Evolutionary conservation across 345 rosid genomes (phyloP).

Genomic region (Aurinia saxatilis): DNA sequence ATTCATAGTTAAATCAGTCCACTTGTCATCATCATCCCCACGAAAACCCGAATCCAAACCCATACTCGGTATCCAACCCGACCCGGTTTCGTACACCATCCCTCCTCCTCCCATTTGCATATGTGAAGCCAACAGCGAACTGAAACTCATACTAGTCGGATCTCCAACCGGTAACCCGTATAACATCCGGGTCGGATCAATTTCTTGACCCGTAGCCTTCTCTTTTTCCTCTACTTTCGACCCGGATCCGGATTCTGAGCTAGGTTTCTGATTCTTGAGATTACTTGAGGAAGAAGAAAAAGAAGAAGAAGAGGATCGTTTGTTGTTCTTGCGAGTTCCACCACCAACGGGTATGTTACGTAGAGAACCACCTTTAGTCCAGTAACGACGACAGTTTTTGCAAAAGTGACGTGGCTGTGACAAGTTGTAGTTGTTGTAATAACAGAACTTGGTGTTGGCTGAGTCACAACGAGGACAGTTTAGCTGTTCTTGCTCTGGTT

Average conservation of each 20-base stretch:
- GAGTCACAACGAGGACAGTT: slow-evolving; percentile 76
- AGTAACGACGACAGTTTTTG: slow-evolving; percentile 84
- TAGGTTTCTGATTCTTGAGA: slow-evolving; percentile 31
- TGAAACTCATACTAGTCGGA: slow-evolving; percentile 44
- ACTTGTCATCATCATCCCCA: slow-evolving; percentile 29
- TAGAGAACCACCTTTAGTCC: slow-evolving; percentile 94
- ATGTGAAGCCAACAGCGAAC: slow-evolving; percentile 47
- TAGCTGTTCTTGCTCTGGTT: slow-evolving; percentile 72
- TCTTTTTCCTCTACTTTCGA: background rate
- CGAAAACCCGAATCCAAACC: slow-evolving; percentile 27
- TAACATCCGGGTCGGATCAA: slow-evolving; percentile 38
- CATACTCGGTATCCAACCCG: slow-evolving; percentile 31
- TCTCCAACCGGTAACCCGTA: slow-evolving; percentile 37
- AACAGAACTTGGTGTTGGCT: slow-evolving; percentile 85
- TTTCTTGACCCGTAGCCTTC: background rate
- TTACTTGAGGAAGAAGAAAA: slow-evolving; percentile 10
- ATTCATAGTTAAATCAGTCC: slow-evolving; percentile 64
- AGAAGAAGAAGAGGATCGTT: slow-evolving; percentile 26
- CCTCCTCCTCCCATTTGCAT: slow-evolving; percentile 39
- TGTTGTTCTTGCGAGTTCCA: slow-evolving; percentile 58
- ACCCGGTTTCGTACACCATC: slow-evolving; percentile 32
- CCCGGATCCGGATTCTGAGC: slow-evolving; percentile 5
- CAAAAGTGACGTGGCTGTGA: slow-evolving; percentile 85
- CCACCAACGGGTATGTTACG: slow-evolving; percentile 95
- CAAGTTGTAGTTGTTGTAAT: slow-evolving; percentile 90